These are phyloP conservation scores for Cynanchum wilfordii DNA, from an alignment of 257 asterid genomes.

Conservation along the genomic window DNA sequence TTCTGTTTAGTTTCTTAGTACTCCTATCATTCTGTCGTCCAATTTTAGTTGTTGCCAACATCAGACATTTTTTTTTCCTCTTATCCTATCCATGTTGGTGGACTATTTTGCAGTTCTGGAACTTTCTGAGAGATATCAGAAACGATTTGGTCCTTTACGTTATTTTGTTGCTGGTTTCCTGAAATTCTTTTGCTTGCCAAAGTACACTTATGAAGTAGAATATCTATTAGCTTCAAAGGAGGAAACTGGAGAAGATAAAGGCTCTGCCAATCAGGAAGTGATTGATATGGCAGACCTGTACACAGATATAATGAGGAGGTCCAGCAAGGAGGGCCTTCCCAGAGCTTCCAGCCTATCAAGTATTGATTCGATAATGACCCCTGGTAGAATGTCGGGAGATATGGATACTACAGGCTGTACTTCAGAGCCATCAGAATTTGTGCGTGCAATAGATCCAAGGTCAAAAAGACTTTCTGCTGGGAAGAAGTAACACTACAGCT, in stretches of 20 bases:
- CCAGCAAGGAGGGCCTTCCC: constrained; percentile 92
- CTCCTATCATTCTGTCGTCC: background rate
- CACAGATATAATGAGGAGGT: constrained; percentile 87
- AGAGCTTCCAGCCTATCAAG: constrained; percentile 96
- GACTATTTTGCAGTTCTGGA: constrained; percentile 62
- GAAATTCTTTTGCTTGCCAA: constrained; percentile 88
- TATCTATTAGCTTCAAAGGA: constrained; percentile 72
- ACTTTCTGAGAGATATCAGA: constrained; percentile 90
- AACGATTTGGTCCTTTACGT: constrained; percentile 90
- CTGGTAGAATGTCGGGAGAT: constrained; percentile 71
- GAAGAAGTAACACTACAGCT: constrained; percentile 57
- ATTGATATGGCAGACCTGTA: constrained; percentile 86
- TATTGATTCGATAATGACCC: constrained; percentile 91
- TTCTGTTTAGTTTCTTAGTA: background rate
- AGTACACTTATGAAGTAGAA: constrained; percentile 85
- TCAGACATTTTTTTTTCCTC: background rate
- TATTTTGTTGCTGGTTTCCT: constrained; percentile 95
- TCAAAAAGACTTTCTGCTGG: constrained; percentile 84
- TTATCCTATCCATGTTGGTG: background rate
- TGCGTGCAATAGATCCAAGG: constrained; percentile 87
- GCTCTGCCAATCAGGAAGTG: constrained; percentile 38
- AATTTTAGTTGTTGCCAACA: background rate
- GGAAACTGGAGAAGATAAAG: constrained; percentile 44
- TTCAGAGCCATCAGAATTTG: constrained; percentile 88
- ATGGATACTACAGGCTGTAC: constrained; percentile 75